A percentile compares a stretch with the other conserved stretches of the same genome.
Evolutionary conservation across 1,284 basidiomycete genomes (phyloP).

Genomic region (Malassezia cuniculi): DNA sequence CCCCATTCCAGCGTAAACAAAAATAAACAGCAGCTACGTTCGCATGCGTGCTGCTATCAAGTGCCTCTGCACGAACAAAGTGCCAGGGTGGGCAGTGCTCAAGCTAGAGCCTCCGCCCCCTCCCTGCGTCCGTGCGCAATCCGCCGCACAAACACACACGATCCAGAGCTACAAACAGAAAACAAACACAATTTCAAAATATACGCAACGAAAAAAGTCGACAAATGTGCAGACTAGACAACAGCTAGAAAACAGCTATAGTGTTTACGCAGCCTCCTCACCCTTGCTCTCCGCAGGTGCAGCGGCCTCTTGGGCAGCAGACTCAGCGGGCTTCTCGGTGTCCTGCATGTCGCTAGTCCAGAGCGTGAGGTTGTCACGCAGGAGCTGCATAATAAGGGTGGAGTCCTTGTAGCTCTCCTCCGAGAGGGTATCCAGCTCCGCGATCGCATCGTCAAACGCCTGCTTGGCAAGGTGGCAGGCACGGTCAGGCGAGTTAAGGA

Average conservation of each 20-base stretch:
- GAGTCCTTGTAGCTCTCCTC: conserved; percentile 92
- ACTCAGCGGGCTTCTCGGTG: conserved; percentile 45
- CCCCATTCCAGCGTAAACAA: no score
- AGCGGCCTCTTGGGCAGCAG: conserved; percentile 29
- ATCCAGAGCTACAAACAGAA: no score
- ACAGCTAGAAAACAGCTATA: no score
- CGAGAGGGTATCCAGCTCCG: conserved; percentile 96
- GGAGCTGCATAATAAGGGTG: conserved; percentile 96
- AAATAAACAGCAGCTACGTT: no score
- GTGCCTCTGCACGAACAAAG: no score
- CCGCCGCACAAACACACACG: no score
- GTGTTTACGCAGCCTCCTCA: conserved; percentile 41
- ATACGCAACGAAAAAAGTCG: neutral
- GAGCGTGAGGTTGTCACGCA: conserved; percentile 88
- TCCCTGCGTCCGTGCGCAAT: no score
- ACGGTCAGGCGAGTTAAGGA: conserved; percentile 97
- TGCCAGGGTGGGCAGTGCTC: no score
- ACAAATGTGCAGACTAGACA: no score
- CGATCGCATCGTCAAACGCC: conserved; percentile 98
- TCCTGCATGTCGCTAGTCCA: conserved; percentile 88
- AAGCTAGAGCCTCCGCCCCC: no score
- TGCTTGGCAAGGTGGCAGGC: conserved; percentile 99
- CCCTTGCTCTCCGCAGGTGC: conserved; percentile 38
- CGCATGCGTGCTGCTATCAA: no score
- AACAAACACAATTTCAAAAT: no score